phyloP scores from a whole-genome alignment of 78 protist species.

The Dictyostelium citrinum region DNA sequence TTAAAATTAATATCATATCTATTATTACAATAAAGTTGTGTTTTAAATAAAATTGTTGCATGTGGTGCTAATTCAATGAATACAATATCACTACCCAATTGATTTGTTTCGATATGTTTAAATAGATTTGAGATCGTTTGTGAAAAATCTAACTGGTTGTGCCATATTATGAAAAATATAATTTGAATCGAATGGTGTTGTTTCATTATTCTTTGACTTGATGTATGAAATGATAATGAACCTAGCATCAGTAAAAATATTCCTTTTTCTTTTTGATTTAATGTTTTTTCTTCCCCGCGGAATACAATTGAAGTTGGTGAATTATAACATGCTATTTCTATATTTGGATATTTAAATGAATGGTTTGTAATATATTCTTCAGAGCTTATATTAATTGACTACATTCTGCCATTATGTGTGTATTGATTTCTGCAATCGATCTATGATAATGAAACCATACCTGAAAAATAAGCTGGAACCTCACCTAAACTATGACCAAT shows the following conservation, averaged over 20 bases:
- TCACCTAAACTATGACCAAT: slow-evolving; percentile 76
- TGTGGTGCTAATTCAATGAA: slow-evolving; percentile 53
- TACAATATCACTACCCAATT: neutral
- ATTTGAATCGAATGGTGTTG: neutral
- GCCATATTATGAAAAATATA: neutral
- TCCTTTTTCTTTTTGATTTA: slow-evolving; percentile 3
- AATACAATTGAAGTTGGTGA: slow-evolving; percentile 16
- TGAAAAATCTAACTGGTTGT: slow-evolving; percentile 9
- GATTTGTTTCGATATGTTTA: neutral
- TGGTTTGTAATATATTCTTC: neutral
- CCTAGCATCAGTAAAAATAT: neutral
- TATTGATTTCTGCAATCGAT: neutral
- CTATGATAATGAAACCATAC: slow-evolving; percentile 9
- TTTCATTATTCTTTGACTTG: neutral
- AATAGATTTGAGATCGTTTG: slow-evolving; percentile 1
- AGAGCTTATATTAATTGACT: neutral
- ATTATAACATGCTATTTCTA: slow-evolving; percentile 61
- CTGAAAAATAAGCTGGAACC: slow-evolving; percentile 21
- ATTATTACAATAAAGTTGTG: neutral
- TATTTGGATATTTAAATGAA: neutral
- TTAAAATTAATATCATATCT: neutral
- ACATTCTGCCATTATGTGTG: slow-evolving; percentile 42
- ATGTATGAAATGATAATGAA: neutral
- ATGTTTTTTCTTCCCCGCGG: neutral
- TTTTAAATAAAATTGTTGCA: slow-evolving; percentile 31